Base-by-base conservation (phyloP, 208 protist genomes). In the Leishmania braziliensis region DNA sequence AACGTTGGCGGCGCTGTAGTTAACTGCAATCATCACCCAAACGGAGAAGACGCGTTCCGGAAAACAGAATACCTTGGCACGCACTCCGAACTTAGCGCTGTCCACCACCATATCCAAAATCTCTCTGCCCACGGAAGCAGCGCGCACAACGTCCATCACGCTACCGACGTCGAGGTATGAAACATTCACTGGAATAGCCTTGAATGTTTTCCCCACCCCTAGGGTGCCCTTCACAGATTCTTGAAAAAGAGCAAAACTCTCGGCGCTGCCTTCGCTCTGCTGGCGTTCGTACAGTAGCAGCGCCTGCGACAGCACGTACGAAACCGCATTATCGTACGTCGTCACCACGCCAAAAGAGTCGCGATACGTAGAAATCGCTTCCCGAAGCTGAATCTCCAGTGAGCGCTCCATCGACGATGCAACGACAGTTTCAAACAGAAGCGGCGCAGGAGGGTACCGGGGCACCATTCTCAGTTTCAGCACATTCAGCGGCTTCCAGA, bases 401-500 rank as follows among this genome's bases (percentile, higher is more conserved):
- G 82, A 33, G 0, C 85, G 80, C 82, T 97, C 94, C 12, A 86
- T n/a, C 20, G 81, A 20, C 65, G 92, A 79, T 58, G 86, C 20
- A 51, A 74, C 63, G 12, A 72, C 54, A 8, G 81, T 10, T 70
- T 93, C 74, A 76, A 83, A 96, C 66, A 95, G 73, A 39, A 98
- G 85, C 46, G 95, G 88, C 3, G 95, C 84, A 54, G 86, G 79
- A 18, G 95, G 90, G 75, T 90, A 91, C 51, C 94, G 93, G 2
- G 92, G 92, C 6, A 98, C 88, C 75, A 98, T 90, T 18, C 92
- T 89, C 50, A 98, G 83, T 77, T 98, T 98, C 78, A 98, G 74
- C 33, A 93, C 90, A 58, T 96, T 98, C 53, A 98, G 85, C 54
- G 89, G 89, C 77, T 97, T 98, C 95, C 96, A 98, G n/a, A 90